Evolutionary conservation across 2,329 filamentous ascomycete species (phyloP), one percentile per base, ranked within the genome.

Genomic region (Reticulascus tulasneorum): DNA sequence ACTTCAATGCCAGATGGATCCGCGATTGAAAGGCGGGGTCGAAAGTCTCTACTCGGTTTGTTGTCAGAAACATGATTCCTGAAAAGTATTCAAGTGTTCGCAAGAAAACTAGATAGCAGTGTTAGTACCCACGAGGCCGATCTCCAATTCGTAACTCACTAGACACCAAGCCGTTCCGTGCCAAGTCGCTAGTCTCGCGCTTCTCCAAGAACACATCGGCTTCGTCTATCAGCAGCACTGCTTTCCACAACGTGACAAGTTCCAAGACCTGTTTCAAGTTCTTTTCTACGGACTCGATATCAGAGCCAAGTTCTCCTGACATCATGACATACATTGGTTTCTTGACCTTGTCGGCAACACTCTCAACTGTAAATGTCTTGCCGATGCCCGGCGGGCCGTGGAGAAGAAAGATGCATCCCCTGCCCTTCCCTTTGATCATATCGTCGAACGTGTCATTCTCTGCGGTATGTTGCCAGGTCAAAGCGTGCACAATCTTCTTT

Each of bases 71-170:
- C 6, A 94, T 60, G 35, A 94, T 93, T 5, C 89, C 89, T 54
- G 93, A 86, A 64, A 93, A 94, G 58, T 94, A 94, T 59, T 95
- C 89, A 0, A 94, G 71, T 37, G 91, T 71, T 1, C 88, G 81
- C 3, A 95, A 67, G 68, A 95, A 95, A 51, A 94, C 27, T n/a
- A n/a, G n/a, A n/a, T n/a, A n/a, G n/a, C n/a, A n/a, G n/a, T n/a
- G n/a, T n/a, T n/a, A n/a, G n/a, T n/a, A n/a, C n/a, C n/a, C n/a
- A n/a, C n/a, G n/a, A n/a, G n/a, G n/a, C n/a, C n/a, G n/a, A n/a
- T n/a, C n/a, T n/a, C n/a, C n/a, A n/a, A n/a, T n/a, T n/a, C n/a
- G n/a, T n/a, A n/a, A n/a, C n/a, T n/a, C n/a, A n/a, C n/a, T n/a
- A n/a, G 22, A 16, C 10, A 33, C 30, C 11, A 33, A 16, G 12